Conservation (phyloP, 2,329 filamentous ascomycete species). For the Alternaria sp. region DNA sequence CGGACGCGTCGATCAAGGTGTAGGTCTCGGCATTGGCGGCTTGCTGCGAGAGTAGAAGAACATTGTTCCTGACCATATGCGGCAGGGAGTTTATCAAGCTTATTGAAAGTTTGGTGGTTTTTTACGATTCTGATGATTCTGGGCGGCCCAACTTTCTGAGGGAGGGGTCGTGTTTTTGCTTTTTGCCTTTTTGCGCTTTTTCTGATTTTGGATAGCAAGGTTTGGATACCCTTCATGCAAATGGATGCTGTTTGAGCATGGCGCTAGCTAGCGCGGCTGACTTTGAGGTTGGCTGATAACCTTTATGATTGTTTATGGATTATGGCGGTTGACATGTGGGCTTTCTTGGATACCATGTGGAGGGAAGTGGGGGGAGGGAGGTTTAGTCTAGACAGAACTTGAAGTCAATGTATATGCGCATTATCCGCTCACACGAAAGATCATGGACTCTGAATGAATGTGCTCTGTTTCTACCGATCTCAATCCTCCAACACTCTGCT, state of each 20-base stretch:
- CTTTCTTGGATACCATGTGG: neutral
- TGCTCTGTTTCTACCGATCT: neutral
- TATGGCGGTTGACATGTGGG: neutral
- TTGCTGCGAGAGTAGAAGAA: constrained; percentile 36
- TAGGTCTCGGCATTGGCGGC: constrained; percentile 64
- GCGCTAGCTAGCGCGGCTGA: constrained; percentile 1
- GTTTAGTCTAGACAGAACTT: constrained; percentile 7
- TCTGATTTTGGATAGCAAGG: constrained; percentile 1
- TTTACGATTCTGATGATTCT: constrained; percentile 20
- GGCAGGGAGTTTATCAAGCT: constrained; percentile 14
- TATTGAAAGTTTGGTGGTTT: constrained; percentile 2
- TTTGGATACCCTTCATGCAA: constrained; percentile 24
- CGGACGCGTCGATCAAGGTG: constrained; percentile 54
- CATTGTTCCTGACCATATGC: constrained; percentile 21
- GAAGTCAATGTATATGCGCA: constrained; percentile 15
- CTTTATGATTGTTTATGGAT: neutral
- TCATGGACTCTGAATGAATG: neutral
- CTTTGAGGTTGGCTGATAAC: neutral
- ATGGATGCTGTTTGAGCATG: constrained; percentile 3
- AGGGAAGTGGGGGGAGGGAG: neutral
- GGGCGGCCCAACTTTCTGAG: constrained; percentile 1
- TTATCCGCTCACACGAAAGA: neutral
- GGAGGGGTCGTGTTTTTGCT: neutral
- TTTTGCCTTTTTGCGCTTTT: neutral
- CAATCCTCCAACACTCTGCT: neutral